phyloP scores from a whole-genome alignment of 495 filamentous ascomycete species.

The Patellaria atrata region DNA sequence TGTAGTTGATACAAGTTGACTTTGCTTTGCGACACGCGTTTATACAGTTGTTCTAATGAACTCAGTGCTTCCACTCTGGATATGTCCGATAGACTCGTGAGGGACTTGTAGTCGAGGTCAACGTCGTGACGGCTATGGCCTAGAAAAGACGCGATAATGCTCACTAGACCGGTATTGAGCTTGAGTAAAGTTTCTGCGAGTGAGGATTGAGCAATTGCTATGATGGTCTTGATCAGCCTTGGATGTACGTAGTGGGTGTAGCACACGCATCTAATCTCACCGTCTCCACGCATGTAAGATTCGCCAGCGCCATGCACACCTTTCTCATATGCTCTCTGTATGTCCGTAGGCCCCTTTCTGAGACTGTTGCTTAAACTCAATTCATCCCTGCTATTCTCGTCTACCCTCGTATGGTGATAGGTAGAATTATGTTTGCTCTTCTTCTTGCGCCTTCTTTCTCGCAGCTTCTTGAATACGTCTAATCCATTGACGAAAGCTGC shows the following conservation, averaged over 20 bases:
- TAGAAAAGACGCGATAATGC: conserved; percentile 28
- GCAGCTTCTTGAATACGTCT: conserved; percentile 18
- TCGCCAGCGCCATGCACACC: conserved; percentile 17
- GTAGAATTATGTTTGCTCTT: conserved; percentile 17
- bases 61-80: conserved; percentile 24
- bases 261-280: conserved; percentile 13
- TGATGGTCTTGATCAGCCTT: not conserved
- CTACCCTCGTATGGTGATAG: no score
- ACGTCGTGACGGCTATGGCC: conserved; percentile 17
- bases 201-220: conserved; percentile 24
- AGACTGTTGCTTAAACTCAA: conserved; percentile 21
- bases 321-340: conserved; percentile 21
- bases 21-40: conserved; percentile 18
- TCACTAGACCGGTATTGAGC: conserved; percentile 30
- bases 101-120: conserved; percentile 26
- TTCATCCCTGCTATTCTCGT: conserved; percentile 12
- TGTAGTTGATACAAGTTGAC: conserved; percentile 8
- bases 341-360: conserved; percentile 21
- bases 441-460: conserved; percentile 14
- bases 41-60: conserved; percentile 22
- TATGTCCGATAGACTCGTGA: conserved; percentile 26
- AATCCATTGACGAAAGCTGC: conserved; percentile 19
- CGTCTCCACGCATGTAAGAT: conserved; percentile 24
- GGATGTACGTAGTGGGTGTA: conserved; percentile 3
- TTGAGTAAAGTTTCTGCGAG: conserved; percentile 28